These are phyloP conservation scores for Candida dajiaensis DNA, from an alignment of 805 yeast genomes.

Conservation along the genomic window DNA sequence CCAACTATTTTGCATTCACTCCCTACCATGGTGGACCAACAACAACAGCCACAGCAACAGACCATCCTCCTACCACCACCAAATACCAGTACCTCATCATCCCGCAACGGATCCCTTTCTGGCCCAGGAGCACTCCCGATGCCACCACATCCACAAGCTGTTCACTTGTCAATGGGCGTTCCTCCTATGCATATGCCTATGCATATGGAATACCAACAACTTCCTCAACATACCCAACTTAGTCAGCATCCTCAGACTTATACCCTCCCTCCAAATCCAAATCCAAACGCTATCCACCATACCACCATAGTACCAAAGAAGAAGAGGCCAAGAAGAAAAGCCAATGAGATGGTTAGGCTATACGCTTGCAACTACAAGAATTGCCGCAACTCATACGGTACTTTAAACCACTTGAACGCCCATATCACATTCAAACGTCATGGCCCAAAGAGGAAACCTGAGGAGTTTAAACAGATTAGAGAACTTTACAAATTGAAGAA, in stretches of 20 bases:
- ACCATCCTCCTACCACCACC: background rate
- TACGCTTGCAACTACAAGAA: slow-evolving; percentile 42
- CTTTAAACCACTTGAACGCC: slow-evolving; percentile 53
- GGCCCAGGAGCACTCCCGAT: background rate
- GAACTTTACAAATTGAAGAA: slow-evolving; percentile 36
- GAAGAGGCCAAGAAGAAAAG: slow-evolving; percentile 48
- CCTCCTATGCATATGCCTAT: background rate
- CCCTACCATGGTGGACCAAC: background rate
- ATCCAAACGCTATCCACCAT: background rate
- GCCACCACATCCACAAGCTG: background rate
- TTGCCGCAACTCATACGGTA: slow-evolving; percentile 53
- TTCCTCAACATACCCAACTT: background rate
- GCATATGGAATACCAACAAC: background rate
- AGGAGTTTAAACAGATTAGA: slow-evolving; percentile 47
- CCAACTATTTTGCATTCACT: background rate
- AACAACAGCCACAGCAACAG: background rate
- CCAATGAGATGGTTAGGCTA: slow-evolving; percentile 49
- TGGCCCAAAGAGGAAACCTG: slow-evolving; percentile 48
- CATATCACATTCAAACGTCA: slow-evolving; percentile 49
- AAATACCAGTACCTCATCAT: background rate
- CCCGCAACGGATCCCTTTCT: background rate
- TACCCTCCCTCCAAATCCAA: background rate
- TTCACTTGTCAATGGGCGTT: background rate
- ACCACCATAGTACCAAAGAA: slow-evolving; percentile 15
- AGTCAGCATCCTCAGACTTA: background rate